A percentile compares a stretch with the other conserved stretches of the same genome.
Conservation (phyloP, 164 flowering plant species). For the Chloranthus sessilifolius region DNA sequence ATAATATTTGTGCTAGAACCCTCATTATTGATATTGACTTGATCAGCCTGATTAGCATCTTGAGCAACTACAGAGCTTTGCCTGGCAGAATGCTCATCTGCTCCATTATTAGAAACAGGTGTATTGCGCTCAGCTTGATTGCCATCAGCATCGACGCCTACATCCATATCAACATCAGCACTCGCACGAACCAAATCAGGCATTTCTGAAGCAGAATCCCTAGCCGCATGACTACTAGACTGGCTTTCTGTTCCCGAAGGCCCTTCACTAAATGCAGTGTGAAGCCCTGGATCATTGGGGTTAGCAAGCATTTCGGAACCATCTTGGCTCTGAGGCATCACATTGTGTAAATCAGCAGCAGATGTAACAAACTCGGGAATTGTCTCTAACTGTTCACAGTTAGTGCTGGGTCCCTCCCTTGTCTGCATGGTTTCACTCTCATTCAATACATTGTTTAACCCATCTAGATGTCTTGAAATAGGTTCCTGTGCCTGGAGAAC, state of each 20-base stretch:
- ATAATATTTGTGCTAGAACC: conserved; percentile 56
- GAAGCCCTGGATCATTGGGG: conserved; percentile 24
- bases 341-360: conserved; percentile 15
- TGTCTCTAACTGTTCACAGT: conserved; percentile 24
- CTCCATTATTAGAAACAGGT: conserved; percentile 28
- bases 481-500: conserved; percentile 26
- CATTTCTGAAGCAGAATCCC: conserved; percentile 31
- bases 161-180: conserved; percentile 70
- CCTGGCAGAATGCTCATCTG: conserved; percentile 32
- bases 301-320: conserved; percentile 15
- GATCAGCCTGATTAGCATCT: conserved; percentile 47
- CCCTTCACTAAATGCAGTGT: conserved; percentile 18
- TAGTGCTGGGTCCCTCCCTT: conserved; percentile 34
- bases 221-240: conserved; percentile 25
- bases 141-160: conserved; percentile 32
- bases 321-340: conserved; percentile 21
- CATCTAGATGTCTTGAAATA: conserved; percentile 25
- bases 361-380: conserved; percentile 25
- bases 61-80: conserved; percentile 27
- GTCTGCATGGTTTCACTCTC: conserved; percentile 51
- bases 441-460: conserved; percentile 21
- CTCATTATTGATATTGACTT: conserved; percentile 33
- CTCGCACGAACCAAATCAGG: conserved; percentile 27
- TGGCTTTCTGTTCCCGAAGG: conserved; percentile 34
- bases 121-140: conserved; percentile 30